Conservation (phyloP, 2,329 filamentous ascomycete species). For the Diaporthe humulicola region DNA sequence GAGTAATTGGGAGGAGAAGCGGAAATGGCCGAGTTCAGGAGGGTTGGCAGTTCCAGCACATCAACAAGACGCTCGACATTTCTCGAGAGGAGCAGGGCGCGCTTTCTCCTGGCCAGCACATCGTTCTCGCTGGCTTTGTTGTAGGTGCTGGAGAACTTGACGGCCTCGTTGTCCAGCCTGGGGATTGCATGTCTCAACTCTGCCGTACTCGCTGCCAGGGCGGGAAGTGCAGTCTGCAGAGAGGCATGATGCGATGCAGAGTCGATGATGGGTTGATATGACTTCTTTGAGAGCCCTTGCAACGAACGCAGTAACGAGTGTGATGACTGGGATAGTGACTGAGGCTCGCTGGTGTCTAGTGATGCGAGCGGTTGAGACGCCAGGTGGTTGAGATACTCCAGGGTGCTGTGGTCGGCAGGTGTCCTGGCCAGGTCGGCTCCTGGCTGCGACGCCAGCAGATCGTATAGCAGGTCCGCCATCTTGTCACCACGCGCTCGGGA, state of each 20-base stretch:
- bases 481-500: constrained; percentile 33
- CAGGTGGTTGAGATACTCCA: constrained; percentile 82
- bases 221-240: constrained; percentile 78
- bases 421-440: constrained; percentile 48
- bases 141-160: constrained; percentile 86
- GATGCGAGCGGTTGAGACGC: constrained; percentile 81
- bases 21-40: constrained; percentile 84
- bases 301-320: constrained; percentile 86
- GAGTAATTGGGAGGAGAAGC: constrained; percentile 81
- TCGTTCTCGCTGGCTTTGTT: constrained; percentile 79
- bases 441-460: constrained; percentile 68
- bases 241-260: constrained; percentile 84
- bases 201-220: constrained; percentile 73
- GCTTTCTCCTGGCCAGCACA: constrained; percentile 80
- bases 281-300: constrained; percentile 90
- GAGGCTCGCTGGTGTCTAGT: constrained; percentile 81
- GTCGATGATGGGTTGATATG: constrained; percentile 85
- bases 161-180: constrained; percentile 81
- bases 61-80: constrained; percentile 93
- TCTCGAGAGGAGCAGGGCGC: constrained; percentile 83
- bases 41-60: constrained; percentile 87
- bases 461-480: constrained; percentile 82
- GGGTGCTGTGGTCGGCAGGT: constrained; percentile 64
- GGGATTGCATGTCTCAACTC: constrained; percentile 81
- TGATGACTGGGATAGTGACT: constrained; percentile 82